These are phyloP conservation scores for Tuber aestivum DNA, from an alignment of 495 filamentous ascomycete genomes.

Conservation along the genomic window DNA sequence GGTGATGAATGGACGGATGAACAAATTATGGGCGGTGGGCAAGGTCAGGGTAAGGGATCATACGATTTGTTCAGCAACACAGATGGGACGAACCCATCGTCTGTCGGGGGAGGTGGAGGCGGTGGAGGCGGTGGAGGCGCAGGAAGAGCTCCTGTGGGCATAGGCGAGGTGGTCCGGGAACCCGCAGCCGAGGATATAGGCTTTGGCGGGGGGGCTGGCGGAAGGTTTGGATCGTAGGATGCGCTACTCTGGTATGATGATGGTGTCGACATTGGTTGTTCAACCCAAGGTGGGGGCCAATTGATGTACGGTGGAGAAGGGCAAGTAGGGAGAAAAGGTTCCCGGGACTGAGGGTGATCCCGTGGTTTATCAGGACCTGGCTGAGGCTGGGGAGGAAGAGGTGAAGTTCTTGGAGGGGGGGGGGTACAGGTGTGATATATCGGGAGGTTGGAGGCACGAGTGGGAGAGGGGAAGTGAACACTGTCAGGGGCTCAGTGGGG, in stretches of 20 bases:
- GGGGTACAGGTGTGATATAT: neutral
- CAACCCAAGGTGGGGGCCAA: constrained; percentile 4
- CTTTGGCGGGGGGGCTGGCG: constrained; percentile 68
- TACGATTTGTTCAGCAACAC: constrained; percentile 71
- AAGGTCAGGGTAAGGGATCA: constrained; percentile 26
- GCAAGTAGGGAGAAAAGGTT: neutral
- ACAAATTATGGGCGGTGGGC: neutral
- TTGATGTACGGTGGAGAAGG: neutral
- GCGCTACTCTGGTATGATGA: constrained; percentile 38
- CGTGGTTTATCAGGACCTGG: neutral
- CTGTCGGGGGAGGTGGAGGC: constrained; percentile 46
- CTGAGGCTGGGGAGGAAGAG: neutral
- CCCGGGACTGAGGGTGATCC: constrained; percentile 2
- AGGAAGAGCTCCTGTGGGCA: constrained; percentile 45
- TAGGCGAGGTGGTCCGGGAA: constrained; percentile 52
- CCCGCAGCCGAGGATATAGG: constrained; percentile 63
- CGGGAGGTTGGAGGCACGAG: neutral
- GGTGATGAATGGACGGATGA: neutral
- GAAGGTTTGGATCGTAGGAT: constrained; percentile 50
- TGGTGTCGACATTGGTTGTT: constrained; percentile 22
- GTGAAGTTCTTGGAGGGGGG: neutral
- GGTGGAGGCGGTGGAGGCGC: constrained; percentile 44
- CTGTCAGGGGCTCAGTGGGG: constrained; percentile 7
- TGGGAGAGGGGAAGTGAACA: neutral
- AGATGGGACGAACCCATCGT: constrained; percentile 58